phyloP scores from a whole-genome alignment of 164 flowering plant genomes.

The Vitis riparia region DNA sequence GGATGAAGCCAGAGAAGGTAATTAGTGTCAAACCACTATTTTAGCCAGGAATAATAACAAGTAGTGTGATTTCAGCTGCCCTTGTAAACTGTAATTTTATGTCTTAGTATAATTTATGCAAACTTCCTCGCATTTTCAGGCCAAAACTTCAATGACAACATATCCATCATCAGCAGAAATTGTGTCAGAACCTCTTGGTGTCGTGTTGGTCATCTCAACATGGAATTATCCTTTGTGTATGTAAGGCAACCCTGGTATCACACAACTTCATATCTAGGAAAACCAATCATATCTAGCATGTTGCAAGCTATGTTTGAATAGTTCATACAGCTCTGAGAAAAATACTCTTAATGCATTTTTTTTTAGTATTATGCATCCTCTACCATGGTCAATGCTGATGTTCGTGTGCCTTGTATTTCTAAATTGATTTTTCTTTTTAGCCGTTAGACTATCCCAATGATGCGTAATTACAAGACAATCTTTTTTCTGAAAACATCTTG shows the following conservation, averaged over 20 bases:
- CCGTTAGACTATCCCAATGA: too few relatives aligned
- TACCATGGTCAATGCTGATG: too few relatives aligned
- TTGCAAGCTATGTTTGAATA: not conserved
- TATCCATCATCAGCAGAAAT: constrained; percentile 73
- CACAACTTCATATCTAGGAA: not conserved
- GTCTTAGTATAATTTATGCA: not conserved
- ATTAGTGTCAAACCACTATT: not conserved
- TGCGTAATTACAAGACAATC: too few relatives aligned
- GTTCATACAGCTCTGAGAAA: too few relatives aligned
- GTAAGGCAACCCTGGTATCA: constrained; percentile 19
- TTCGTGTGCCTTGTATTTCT: not conserved
- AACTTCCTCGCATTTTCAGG: constrained; percentile 35
- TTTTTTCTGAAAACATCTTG: too few relatives aligned
- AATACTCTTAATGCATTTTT: too few relatives aligned
- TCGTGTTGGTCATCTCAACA: constrained; percentile 63
- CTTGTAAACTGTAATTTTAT: not conserved
- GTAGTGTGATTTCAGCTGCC: not conserved
- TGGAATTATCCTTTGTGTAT: constrained; percentile 81
- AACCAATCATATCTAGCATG: too few relatives aligned
- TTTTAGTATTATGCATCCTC: too few relatives aligned
- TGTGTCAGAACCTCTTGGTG: constrained; percentile 73
- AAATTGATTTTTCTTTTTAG: not conserved
- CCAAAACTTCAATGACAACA: constrained; percentile 43
- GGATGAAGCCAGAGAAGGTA: constrained; percentile 62
- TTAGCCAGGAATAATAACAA: not conserved